These are phyloP conservation scores for Rhododendron kiyosumense DNA, from an alignment of 148 eudicot species.

Conservation along the genomic window DNA sequence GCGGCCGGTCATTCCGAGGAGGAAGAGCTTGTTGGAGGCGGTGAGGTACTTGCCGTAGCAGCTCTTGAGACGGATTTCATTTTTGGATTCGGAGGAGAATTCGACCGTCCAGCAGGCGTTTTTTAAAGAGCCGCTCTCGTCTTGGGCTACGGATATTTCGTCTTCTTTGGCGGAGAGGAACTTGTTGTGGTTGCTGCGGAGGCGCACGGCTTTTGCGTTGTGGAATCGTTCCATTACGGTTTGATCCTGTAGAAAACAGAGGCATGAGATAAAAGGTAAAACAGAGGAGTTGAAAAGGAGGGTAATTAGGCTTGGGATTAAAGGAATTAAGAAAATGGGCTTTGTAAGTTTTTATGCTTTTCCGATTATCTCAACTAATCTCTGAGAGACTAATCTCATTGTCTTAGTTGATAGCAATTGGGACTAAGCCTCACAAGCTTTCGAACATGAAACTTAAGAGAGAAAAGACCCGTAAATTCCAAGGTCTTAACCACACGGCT, in stretches of 20 bases:
- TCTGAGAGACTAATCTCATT: too few relatives aligned
- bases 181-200: conserved; percentile 50
- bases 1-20: conserved; percentile 45
- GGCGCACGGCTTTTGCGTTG: conserved; percentile 65
- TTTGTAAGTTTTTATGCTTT: too few relatives aligned
- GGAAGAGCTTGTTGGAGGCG: conserved; percentile 41
- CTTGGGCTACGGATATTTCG: conserved; percentile 38
- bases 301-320: not conserved
- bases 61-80: conserved; percentile 42
- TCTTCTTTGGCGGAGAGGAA: conserved; percentile 47
- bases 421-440: too few relatives aligned
- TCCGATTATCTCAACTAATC: too few relatives aligned
- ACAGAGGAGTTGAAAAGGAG: not conserved
- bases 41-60: conserved; percentile 42
- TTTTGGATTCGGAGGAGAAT: not conserved
- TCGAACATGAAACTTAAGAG: too few relatives aligned
- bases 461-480: too few relatives aligned
- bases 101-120: conserved; percentile 39
- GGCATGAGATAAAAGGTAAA: too few relatives aligned
- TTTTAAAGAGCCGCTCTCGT: conserved; percentile 20
- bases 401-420: too few relatives aligned
- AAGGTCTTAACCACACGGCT: too few relatives aligned
- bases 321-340: too few relatives aligned
- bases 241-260: not conserved
- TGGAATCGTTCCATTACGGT: conserved; percentile 63